Evolutionary conservation across 192 early-diverging fungal species (phyloP).

Genomic region (Rhizophlyctis rosea): DNA sequence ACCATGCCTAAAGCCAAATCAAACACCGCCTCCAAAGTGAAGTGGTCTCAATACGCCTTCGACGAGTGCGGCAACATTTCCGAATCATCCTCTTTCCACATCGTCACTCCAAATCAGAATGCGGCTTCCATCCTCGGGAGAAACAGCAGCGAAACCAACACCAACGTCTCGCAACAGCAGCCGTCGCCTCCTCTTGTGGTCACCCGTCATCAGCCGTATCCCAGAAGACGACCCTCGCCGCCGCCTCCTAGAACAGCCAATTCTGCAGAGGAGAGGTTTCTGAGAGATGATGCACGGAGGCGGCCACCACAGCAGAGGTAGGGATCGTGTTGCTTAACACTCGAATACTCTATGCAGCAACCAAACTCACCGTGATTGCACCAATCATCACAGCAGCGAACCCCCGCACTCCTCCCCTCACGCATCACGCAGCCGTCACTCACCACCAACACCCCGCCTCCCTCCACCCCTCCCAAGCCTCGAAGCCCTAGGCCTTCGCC

Average conservation of each 20-base stretch:
- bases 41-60: neutral
- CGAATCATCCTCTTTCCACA: neutral
- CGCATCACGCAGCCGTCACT: neutral
- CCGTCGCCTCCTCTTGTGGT: too few relatives aligned
- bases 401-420: neutral
- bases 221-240: neutral
- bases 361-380: neutral
- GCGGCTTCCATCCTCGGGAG: neutral
- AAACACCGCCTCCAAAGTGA: neutral
- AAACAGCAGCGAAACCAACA: neutral
- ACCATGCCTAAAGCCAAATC: neutral
- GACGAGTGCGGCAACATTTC: slow-evolving; percentile 1
- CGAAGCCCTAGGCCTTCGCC: neutral
- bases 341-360: too few relatives aligned
- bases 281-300: neutral
- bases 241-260: neutral
- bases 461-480: neutral
- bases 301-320: neutral
- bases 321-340: too few relatives aligned
- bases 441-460: neutral
- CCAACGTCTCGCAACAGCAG: neutral
- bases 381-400: neutral
- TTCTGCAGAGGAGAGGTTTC: neutral
- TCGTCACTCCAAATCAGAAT: neutral
- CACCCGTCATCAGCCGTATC: too few relatives aligned